These are phyloP conservation scores for Asterella californica DNA, from an alignment of 225 moss, liverwort and hornwort species.

Conservation along the genomic window DNA sequence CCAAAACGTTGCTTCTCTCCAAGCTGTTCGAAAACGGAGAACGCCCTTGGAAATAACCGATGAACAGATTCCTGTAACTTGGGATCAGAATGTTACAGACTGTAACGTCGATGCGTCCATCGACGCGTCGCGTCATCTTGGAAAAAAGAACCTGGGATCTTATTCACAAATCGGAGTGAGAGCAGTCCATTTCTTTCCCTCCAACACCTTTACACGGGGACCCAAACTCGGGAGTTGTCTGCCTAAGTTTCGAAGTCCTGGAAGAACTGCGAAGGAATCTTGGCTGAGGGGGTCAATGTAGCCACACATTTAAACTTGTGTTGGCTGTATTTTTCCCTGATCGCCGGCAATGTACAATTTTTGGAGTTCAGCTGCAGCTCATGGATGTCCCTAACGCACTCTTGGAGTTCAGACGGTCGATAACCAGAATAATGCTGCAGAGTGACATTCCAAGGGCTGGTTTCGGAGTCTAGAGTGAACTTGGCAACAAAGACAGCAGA, in stretches of 20 bases:
- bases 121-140: constrained; percentile 1
- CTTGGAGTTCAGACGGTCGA: constrained; percentile 60
- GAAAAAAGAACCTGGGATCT: constrained; percentile 16
- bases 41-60: neutral
- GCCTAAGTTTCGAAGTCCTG: constrained; percentile 33
- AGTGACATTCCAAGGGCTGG: constrained; percentile 74
- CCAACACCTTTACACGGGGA: constrained; percentile 21
- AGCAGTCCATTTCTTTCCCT: neutral
- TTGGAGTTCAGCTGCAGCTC: constrained; percentile 75
- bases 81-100: neutral
- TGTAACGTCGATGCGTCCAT: neutral
- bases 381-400: constrained; percentile 74
- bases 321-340: constrained; percentile 93
- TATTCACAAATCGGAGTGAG: constrained; percentile 23
- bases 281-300: constrained; percentile 17
- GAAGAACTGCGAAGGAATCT: constrained; percentile 35
- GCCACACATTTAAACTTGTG: constrained; percentile 69
- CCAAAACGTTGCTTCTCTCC: constrained; percentile 6
- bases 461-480: constrained; percentile 61
- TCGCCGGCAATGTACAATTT: constrained; percentile 72
- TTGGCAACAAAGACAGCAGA: constrained; percentile 85
- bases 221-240: neutral
- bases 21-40: too few relatives aligned
- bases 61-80: neutral
- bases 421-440: constrained; percentile 92